Conservation (phyloP, 2,329 filamentous ascomycete species). For the Rhynchosporium agropyri region DNA sequence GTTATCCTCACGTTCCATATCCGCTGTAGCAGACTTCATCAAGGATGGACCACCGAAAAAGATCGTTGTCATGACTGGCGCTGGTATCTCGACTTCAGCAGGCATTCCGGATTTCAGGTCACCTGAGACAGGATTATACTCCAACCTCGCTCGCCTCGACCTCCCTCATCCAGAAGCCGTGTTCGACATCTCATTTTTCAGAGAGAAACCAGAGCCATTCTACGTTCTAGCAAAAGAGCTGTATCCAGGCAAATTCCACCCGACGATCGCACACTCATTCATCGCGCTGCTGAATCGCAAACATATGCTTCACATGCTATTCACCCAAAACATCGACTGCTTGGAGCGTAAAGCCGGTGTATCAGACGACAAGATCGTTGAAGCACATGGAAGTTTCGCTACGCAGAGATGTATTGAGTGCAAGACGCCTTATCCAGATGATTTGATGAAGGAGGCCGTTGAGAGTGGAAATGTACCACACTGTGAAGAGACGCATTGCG, state of each 20-base stretch:
- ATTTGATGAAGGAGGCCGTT: slow-evolving; percentile 73
- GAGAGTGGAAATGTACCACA: slow-evolving; percentile 67
- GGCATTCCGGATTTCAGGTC: slow-evolving; percentile 92
- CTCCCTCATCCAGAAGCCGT: slow-evolving; percentile 90
- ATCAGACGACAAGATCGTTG: slow-evolving; percentile 77
- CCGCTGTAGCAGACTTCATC: slow-evolving; percentile 80
- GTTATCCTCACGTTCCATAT: slow-evolving; percentile 68
- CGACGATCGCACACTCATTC: slow-evolving; percentile 89
- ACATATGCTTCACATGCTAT: slow-evolving; percentile 78
- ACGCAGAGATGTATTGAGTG: slow-evolving; percentile 91
- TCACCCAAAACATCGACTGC: slow-evolving; percentile 98
- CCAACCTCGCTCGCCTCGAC: slow-evolving; percentile 83
- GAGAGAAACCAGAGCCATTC: slow-evolving; percentile 81
- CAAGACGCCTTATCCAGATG: slow-evolving; percentile 69
- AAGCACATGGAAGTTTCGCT: slow-evolving; percentile 95
- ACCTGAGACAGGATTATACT: slow-evolving; percentile 89
- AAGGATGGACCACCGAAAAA: slow-evolving; percentile 65
- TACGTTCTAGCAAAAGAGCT: slow-evolving; percentile 90
- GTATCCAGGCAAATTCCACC: slow-evolving; percentile 85
- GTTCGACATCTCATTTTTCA: slow-evolving; percentile 91
- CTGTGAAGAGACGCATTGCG: slow-evolving; percentile 65
- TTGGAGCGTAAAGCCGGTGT: slow-evolving; percentile 87
- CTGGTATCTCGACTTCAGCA: slow-evolving; percentile 79
- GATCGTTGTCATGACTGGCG: slow-evolving; percentile 88
- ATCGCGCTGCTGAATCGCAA: slow-evolving; percentile 80